phyloP scores from a whole-genome alignment of 2,329 filamentous ascomycete genomes.

The Rhinocladiella similis region DNA sequence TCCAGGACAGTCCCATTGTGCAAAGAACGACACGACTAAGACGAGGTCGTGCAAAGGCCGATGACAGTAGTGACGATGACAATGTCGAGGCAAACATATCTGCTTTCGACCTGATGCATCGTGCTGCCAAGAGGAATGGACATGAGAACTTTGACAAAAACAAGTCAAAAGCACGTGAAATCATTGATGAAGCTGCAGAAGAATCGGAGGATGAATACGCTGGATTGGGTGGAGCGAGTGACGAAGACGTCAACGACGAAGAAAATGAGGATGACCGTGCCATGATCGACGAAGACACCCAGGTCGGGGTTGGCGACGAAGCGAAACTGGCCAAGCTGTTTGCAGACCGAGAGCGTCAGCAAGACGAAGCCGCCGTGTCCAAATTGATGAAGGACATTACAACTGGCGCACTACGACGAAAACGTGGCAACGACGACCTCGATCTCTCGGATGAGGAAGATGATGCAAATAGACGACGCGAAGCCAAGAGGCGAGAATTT shows the following conservation, averaged over 20 bases:
- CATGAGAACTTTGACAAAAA: constrained; percentile 72
- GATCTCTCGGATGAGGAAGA: constrained; percentile 91
- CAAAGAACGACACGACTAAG: constrained; percentile 54
- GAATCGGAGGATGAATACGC: constrained; percentile 99
- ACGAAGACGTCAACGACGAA: constrained; percentile 74
- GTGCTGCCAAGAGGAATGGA: constrained; percentile 56
- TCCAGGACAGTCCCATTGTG: constrained; percentile 65
- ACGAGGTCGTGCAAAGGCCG: constrained; percentile 49
- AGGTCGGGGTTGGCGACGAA: constrained; percentile 74
- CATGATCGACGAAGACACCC: constrained; percentile 82
- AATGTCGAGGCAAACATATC: constrained; percentile 36
- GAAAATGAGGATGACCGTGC: constrained; percentile 73
- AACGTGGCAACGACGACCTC: constrained; percentile 73
- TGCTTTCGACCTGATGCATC: constrained; percentile 72
- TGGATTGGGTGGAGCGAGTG: constrained; percentile 84
- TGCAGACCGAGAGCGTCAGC: constrained; percentile 75
- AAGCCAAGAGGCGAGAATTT: constrained; percentile 84
- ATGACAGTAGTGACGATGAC: constrained; percentile 45
- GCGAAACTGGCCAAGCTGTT: constrained; percentile 80
- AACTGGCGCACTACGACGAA: constrained; percentile 80
- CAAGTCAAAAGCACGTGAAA: constrained; percentile 80
- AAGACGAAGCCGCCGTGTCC: constrained; percentile 83
- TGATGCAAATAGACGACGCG: constrained; percentile 72
- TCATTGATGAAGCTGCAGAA: constrained; percentile 87
- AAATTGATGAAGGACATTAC: constrained; percentile 93